Evolutionary conservation across 768 basidiomycete species (phyloP).

Genomic region (Dioszegia hungarica): DNA sequence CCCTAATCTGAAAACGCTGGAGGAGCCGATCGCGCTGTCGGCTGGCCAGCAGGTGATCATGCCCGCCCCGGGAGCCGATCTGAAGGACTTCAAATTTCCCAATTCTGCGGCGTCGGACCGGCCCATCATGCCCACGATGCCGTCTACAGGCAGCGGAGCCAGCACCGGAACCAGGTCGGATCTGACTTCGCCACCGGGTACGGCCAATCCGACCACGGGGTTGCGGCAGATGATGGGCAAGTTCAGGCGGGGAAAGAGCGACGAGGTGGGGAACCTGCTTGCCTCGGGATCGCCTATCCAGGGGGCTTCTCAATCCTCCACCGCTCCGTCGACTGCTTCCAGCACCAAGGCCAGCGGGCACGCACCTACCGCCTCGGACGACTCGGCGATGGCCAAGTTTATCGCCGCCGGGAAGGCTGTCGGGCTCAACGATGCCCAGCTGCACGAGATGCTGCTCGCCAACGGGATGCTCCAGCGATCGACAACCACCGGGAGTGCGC

Average conservation of each 20-base stretch:
- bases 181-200: slow-evolving; percentile 18
- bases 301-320: background rate
- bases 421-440: slow-evolving; percentile 25
- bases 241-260: slow-evolving; percentile 4
- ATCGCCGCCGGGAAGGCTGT: slow-evolving; percentile 32
- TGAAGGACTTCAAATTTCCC: slow-evolving; percentile 26
- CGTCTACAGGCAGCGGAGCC: background rate
- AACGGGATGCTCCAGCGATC: slow-evolving; percentile 24
- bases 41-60: background rate
- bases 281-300: background rate
- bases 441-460: slow-evolving; percentile 29
- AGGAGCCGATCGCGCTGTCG: slow-evolving; percentile 20
- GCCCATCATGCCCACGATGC: background rate
- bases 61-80: slow-evolving; percentile 12
- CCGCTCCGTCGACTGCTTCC: background rate
- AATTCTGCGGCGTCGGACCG: background rate
- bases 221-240: slow-evolving; percentile 17
- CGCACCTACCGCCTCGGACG: slow-evolving; percentile 4
- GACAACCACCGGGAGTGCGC: background rate
- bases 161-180: background rate
- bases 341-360: background rate
- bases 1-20: slow-evolving; percentile 4
- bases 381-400: slow-evolving; percentile 28
- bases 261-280: background rate
- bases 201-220: slow-evolving; percentile 12